Evolutionary conservation across 352 stramenopile genomes (phyloP), one percentile per base, ranked within the genome.

Genomic region (Sclerospora graminicola): DNA sequence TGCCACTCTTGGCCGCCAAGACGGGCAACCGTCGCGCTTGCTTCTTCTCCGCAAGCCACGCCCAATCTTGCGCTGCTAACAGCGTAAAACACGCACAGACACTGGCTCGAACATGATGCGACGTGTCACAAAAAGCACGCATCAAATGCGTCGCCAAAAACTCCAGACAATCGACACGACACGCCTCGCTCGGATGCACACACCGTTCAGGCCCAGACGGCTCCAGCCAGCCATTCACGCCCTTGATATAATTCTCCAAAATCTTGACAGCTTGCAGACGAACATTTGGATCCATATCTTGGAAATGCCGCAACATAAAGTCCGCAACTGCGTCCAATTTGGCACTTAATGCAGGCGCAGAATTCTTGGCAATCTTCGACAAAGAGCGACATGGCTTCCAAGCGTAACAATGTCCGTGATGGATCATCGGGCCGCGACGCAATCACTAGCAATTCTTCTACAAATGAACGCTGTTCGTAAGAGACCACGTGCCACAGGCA

Each of bases 21-120:
- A 55, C 51, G 19, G 60, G 51, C 2, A 65, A 37, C 14, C 60
- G 48, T 20, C 76, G 60, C 0, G 66, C 46, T 23, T 59, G 63
- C 39, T 65, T 62, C 34, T 63, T 69, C 24, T 68, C 60, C 36
- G 72, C 50, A 14, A 93, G 45, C 34, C 67, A 66, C 1, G 45
- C 38, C 81, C 81, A 93, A 29, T 93, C 78, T 35, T 61, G 52
- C 24, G 67, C 45, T 3, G 71, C 69, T n/a, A 93, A 51, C 14
- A 93, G 54, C 1, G 81, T 93, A 36, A 89, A 93, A 49, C 81
- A 93, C 3, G 76, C 74, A n/a, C 81, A 93, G 2, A 93, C 78
- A 35, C 81, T 89, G 2, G 81, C 79, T 11, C 81, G 81, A 0
- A 93, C 81, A 51, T 93, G 81, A 34, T 93, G 79, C 6, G 81